Percentiles rank a stretch among this genome's conserved stretches.
phyloP scores from a whole-genome alignment of 768 basidiomycete genomes.

The Rhodotorula diobovata region DNA sequence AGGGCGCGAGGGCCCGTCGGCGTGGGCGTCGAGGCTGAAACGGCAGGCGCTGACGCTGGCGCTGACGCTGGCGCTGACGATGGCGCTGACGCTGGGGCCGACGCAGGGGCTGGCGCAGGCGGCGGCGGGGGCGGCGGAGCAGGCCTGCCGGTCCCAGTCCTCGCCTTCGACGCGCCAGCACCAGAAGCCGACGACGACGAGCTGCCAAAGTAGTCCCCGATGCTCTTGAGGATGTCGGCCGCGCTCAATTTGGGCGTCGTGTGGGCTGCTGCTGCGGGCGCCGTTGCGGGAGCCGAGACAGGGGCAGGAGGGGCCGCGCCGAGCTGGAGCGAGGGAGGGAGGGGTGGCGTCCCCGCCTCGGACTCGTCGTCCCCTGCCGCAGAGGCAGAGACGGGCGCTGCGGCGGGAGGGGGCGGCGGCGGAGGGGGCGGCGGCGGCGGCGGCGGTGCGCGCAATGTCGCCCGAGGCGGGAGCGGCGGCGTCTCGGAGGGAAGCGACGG shows the following conservation, averaged over 20 bases:
- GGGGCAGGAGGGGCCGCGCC: neutral
- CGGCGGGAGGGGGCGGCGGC: neutral
- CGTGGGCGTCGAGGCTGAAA: no score
- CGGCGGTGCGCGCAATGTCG: neutral
- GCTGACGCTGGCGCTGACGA: no score
- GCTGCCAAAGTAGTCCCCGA: slow-evolving; percentile 37
- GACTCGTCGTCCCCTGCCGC: slow-evolving; percentile 1
- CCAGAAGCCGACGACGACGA: neutral
- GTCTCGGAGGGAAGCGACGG: neutral
- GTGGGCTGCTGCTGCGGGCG: neutral
- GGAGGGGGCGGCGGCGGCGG: neutral
- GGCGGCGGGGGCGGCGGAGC: no score
- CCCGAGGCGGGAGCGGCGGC: neutral
- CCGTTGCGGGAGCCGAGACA: neutral
- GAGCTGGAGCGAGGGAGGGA: slow-evolving; percentile 17
- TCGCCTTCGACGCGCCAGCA: neutral
- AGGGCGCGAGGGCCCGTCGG: neutral
- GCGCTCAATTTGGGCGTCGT: slow-evolving; percentile 17
- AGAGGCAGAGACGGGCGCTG: neutral
- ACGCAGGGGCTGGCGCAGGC: neutral
- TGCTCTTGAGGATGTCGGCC: slow-evolving; percentile 38
- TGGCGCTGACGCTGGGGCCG: neutral
- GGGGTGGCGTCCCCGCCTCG: slow-evolving; percentile 29
- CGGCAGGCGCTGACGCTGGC: no score
- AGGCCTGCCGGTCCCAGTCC: no score